These are phyloP conservation scores for Phialemonium atrogriseum DNA, from an alignment of 2,329 filamentous ascomycete species.

Conservation along the genomic window DNA sequence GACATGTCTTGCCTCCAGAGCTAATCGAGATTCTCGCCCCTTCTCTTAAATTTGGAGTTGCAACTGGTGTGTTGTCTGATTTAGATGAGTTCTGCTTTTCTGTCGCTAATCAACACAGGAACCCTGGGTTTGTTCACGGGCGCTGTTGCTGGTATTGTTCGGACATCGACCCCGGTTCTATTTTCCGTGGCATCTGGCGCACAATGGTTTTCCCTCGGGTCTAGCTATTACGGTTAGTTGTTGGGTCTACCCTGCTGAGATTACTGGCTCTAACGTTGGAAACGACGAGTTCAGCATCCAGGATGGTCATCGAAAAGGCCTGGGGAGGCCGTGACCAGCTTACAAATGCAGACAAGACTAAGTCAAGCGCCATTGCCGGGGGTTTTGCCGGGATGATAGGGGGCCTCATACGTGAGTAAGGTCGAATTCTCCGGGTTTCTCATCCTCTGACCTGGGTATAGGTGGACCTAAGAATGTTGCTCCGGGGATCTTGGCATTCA, in stretches of 20 bases:
- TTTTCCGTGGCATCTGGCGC: conserved; percentile 66
- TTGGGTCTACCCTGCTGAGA: not conserved
- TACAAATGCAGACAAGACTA: conserved; percentile 50
- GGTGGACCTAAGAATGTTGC: conserved; percentile 45
- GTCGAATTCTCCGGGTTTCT: not conserved
- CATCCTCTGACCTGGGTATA: conserved; percentile 16
- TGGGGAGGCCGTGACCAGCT: conserved; percentile 43
- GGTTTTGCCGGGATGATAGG: conserved; percentile 57
- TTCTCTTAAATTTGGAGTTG: conserved; percentile 51
- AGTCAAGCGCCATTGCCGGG: conserved; percentile 63
- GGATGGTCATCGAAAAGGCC: conserved; percentile 35
- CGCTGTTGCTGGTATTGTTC: conserved; percentile 62
- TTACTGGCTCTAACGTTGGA: not conserved
- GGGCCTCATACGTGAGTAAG: conserved; percentile 45
- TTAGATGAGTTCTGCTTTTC: not conserved
- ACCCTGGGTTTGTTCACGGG: conserved; percentile 54
- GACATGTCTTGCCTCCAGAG: conserved; percentile 34
- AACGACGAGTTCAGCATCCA: conserved; percentile 32
- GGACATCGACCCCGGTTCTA: conserved; percentile 56
- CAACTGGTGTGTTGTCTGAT: conserved; percentile 38
- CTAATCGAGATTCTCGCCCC: conserved; percentile 36
- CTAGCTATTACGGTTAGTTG: conserved; percentile 63
- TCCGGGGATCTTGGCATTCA: conserved; percentile 41
- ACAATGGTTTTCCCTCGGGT: conserved; percentile 75
- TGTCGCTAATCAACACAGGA: conserved; percentile 30